phyloP scores from a whole-genome alignment of 1,284 basidiomycete genomes.

The Athelia psychrophila region DNA sequence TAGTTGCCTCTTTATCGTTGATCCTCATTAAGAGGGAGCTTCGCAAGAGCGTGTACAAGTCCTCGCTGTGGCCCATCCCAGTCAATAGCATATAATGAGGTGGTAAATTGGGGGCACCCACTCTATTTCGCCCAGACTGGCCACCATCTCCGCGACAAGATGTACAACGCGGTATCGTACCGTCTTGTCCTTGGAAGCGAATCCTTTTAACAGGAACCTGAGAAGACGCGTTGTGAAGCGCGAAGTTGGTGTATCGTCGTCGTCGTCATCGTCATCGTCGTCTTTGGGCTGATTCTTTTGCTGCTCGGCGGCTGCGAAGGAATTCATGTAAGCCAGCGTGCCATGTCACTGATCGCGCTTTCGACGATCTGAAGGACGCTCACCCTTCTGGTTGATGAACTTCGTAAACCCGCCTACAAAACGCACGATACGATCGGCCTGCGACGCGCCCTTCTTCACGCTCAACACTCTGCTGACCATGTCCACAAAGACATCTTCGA shows the following conservation, averaged over 20 bases:
- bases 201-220: slow-evolving; percentile 80
- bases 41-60: slow-evolving; percentile 72
- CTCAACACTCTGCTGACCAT: slow-evolving; percentile 71
- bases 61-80: slow-evolving; percentile 57
- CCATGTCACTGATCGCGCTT: slow-evolving; percentile 9
- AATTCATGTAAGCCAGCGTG: neutral
- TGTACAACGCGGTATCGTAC: slow-evolving; percentile 82
- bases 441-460: slow-evolving; percentile 81
- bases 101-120: slow-evolving; percentile 34
- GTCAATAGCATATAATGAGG: neutral
- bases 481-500: slow-evolving; percentile 73
- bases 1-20: slow-evolving; percentile 81
- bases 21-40: slow-evolving; percentile 53
- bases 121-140: slow-evolving; percentile 84
- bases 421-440: slow-evolving; percentile 82
- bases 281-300: slow-evolving; percentile 31
- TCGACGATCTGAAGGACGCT: slow-evolving; percentile 27
- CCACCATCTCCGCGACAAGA: slow-evolving; percentile 78
- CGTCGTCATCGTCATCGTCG: slow-evolving; percentile 47
- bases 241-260: slow-evolving; percentile 70
- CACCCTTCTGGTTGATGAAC: slow-evolving; percentile 79
- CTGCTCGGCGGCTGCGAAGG: slow-evolving; percentile 20
- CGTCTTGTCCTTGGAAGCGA: slow-evolving; percentile 87
- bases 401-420: slow-evolving; percentile 85
- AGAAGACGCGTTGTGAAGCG: slow-evolving; percentile 77